Base-by-base conservation (phyloP, 2,329 filamentous ascomycete genomes). In the Emmonsia crescens region DNA sequence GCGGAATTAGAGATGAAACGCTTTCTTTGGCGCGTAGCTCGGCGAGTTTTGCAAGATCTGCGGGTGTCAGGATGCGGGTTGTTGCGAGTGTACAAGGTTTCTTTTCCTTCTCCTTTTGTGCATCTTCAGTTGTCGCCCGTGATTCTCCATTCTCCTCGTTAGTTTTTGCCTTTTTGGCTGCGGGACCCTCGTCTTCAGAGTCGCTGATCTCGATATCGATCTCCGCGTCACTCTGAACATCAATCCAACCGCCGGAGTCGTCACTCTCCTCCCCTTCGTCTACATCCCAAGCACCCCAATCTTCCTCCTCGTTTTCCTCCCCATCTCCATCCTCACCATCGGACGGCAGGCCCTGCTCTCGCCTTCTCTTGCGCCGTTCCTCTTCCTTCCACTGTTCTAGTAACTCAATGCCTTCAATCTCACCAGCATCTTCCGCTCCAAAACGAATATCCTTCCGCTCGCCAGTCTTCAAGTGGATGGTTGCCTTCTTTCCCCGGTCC, bases 371-470 rank as follows among this genome's bases (percentile, higher is more conserved):
- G 73, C 85, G 84, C 71, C 84, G 85, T 74, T 97, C 90, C 67
- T 96, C 91, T 64, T 91, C 89, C 76, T 97, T 97, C 88, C 89
- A 97, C 74, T 91, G 85, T 72, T 91, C 92, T 10, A 99, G 81
- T 24, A 99, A 80, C 66, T 97, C 93, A 9, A 99, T 81, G 21
- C 94, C 94, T 73, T 96, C 92, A 61, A 99, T 96, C 8, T 85
- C 87, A 21, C 92, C 93, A 2, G 77, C 77, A 38, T 87, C 83
- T 72, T 93, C 86, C 71, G 96, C 89, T 67, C 94, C 94, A 68
- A 90, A 99, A 66, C 87, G 85, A 61, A 84, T 83, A 71, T 90
- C 87, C 69, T 87, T 87, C 68, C 86, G 80, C n/a, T 88, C 84
- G 4, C 92, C 92, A 38, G 82, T 81, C 66, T 85, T 87, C 52